These are phyloP conservation scores for Cladosporium sp. DNA, from an alignment of 2,329 filamentous ascomycete species.

Conservation along the genomic window DNA sequence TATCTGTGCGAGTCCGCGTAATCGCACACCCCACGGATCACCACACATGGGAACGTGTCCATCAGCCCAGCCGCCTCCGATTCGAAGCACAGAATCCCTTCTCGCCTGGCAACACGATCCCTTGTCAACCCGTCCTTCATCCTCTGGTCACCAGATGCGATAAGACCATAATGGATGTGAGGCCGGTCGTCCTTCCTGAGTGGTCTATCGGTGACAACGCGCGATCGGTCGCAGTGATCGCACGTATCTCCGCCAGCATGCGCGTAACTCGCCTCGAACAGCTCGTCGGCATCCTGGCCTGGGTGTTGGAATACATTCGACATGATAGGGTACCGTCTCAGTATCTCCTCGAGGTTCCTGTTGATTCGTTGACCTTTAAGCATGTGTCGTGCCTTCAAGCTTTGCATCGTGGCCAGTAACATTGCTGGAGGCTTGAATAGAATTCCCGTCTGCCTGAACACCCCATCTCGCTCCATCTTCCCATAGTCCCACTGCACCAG, in stretches of 20 bases:
- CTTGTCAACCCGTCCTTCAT: conserved; percentile 28
- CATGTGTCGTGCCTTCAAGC: conserved; percentile 18
- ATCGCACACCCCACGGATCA: conserved; percentile 32
- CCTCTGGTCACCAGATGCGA: conserved; percentile 32
- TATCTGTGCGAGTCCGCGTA: conserved; percentile 34
- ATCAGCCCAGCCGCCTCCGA: conserved; percentile 33
- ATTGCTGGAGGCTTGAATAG: conserved; percentile 21
- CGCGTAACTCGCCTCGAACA: not conserved
- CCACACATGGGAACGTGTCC: conserved; percentile 31
- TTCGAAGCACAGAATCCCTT: conserved; percentile 30
- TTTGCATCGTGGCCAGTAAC: conserved; percentile 23
- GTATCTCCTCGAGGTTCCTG: too few species aligned
- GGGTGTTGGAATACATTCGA: not conserved
- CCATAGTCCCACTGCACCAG: conserved; percentile 34
- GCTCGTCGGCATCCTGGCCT: not conserved
- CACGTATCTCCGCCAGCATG: not conserved
- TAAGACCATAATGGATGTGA: conserved; percentile 30
- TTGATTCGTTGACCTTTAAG: too few species aligned
- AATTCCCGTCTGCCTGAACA: not conserved
- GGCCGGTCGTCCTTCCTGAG: conserved; percentile 1
- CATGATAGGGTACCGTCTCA: too few species aligned
- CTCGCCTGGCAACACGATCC: conserved; percentile 22
- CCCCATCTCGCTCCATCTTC: conserved; percentile 21
- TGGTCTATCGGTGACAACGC: not conserved
- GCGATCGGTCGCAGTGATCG: not conserved